Evolutionary conservation across 208 protist genomes (phyloP).

Genomic region (Crithidia brevicula): DNA sequence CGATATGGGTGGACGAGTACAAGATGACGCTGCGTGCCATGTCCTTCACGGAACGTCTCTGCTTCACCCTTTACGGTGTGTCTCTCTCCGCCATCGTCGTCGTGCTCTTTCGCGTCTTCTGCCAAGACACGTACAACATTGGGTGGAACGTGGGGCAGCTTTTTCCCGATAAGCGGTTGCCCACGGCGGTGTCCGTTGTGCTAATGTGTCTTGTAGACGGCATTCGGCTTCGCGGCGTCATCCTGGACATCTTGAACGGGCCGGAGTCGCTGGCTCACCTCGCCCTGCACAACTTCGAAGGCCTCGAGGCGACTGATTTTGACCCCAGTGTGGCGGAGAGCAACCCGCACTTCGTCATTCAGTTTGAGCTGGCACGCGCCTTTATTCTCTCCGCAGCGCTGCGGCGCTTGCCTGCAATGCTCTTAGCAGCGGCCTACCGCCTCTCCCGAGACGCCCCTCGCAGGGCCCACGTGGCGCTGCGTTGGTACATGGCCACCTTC

Average conservation of each 20-base stretch:
- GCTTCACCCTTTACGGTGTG: constrained; percentile 86
- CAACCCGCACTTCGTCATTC: constrained; percentile 82
- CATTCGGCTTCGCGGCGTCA: constrained; percentile 36
- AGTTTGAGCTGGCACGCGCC: constrained; percentile 68
- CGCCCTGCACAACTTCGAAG: constrained; percentile 48
- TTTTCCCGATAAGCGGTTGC: constrained; percentile 48
- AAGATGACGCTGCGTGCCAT: constrained; percentile 70
- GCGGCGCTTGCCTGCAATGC: constrained; percentile 42
- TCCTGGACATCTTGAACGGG: constrained; percentile 31
- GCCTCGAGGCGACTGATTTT: constrained; percentile 42
- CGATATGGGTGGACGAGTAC: constrained; percentile 77
- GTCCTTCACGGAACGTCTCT: constrained; percentile 86
- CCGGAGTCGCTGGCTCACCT: constrained; percentile 31
- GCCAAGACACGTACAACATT: constrained; percentile 46
- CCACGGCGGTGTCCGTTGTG: constrained; percentile 27
- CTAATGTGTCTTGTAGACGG: constrained; percentile 51
- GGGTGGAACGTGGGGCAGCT: constrained; percentile 49
- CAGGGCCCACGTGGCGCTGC: constrained; percentile 62
- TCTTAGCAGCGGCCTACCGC: constrained; percentile 57
- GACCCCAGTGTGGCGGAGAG: constrained; percentile 48
- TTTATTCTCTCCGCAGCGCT: constrained; percentile 43
- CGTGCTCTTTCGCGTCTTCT: constrained; percentile 61
- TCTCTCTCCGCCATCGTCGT: constrained; percentile 49
- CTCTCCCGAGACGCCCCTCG: constrained; percentile 64
- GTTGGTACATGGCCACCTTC: constrained; percentile 86